Evolutionary conservation across 164 flowering plant genomes (phyloP), one percentile per base, ranked within the genome.

Genomic region (Litsea cubeba): DNA sequence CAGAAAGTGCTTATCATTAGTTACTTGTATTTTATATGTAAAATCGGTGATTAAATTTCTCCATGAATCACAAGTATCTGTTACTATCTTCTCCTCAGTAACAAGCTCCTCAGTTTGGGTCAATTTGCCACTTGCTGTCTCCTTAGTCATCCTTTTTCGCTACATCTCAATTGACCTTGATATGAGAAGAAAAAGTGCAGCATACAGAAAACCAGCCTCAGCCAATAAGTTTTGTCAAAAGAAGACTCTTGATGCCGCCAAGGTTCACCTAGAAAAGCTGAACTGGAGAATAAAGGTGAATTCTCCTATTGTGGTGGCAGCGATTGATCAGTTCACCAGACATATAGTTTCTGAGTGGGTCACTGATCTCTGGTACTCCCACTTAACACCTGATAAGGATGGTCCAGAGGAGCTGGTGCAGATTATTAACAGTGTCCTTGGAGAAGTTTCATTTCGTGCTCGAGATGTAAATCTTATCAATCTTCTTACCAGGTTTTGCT

Each of bases 341-440:
- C 99, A 90, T 81, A 70, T 96, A 50, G 81, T 92, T 73, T 91
- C 97, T 15, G 99, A 96, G 82, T 96, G 92, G 95, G 90, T 96
- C 74, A 87, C 95, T 58, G 90, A 92, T 87, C 94, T 96, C 35
- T 96, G 99, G 99, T 96, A 96, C 71, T 88, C 92, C 64, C 89
- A 88, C 32, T 54, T 96, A 77, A 92, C 98, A n/a, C 94, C 97
- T 60, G 98, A 96, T 82, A 88, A 73, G 76, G 88, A 93, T 77
- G 98, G 89, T 75, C 99, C 99, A n/a, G 98, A 96, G 83, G 99
- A 93, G 85, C 81, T 96, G 75, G 90, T 90, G 70, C 84, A 83
- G 72, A 84, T 92, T 49, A 84, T 96, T 5, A 90, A 96, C 85
- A 85, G 86, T 60, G 94, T 89, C 54, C 78, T 94, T 77, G 99